phyloP scores from a whole-genome alignment of 805 yeast genomes.

The Jamesozyma lodderae region DNA sequence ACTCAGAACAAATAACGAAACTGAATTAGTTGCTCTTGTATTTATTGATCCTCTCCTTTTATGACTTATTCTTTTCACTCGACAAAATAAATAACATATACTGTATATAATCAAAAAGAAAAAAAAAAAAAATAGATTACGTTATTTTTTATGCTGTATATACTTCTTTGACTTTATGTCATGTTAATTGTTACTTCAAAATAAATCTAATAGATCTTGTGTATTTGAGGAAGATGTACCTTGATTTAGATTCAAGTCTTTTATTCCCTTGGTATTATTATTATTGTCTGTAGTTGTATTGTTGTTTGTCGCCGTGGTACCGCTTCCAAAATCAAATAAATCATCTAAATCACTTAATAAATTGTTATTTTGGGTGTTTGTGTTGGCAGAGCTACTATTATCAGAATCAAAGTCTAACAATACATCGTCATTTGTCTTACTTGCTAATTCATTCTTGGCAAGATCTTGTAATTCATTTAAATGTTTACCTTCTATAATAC shows the following conservation, averaged over 20 bases:
- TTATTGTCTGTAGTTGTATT: not conserved
- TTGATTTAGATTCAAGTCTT: constrained; percentile 2
- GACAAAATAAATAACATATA: not conserved
- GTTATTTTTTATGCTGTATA: too few relatives aligned
- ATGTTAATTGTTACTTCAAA: constrained; percentile 7
- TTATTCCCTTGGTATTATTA: not conserved
- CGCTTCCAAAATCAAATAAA: constrained; percentile 40
- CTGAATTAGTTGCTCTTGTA: not conserved
- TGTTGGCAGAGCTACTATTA: constrained; percentile 25
- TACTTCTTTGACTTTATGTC: not conserved
- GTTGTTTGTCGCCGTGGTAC: not conserved
- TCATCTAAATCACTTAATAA: constrained; percentile 70
- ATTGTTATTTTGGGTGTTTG: constrained; percentile 24
- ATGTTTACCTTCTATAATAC: constrained; percentile 39
- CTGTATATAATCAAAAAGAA: not conserved
- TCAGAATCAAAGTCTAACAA: constrained; percentile 79
- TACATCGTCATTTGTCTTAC: constrained; percentile 62
- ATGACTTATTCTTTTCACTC: not conserved
- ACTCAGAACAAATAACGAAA: constrained; percentile 4
- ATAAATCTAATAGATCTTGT: constrained; percentile 26
- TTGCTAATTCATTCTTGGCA: constrained; percentile 68
- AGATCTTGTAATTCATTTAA: constrained; percentile 69
- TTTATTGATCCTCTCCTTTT: not conserved
- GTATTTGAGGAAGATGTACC: constrained; percentile 12
- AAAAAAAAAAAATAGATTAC: not conserved